Conservation (phyloP, 345 rosid species). For the Ceriops tagal region DNA sequence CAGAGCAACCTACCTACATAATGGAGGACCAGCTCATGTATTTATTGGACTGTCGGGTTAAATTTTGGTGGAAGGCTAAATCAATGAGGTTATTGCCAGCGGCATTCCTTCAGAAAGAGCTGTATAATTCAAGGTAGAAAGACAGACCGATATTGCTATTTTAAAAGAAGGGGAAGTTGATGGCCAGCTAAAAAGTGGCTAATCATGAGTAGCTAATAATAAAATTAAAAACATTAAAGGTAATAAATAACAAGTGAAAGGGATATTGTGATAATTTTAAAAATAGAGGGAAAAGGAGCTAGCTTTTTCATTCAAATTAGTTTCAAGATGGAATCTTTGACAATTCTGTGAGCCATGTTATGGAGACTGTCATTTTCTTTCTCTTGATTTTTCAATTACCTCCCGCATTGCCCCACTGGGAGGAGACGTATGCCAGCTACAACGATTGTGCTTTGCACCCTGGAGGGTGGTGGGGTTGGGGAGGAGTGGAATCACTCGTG, state of each 20-base stretch:
- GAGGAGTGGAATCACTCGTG: too few relatives aligned
- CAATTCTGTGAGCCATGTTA: too few relatives aligned
- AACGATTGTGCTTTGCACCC: not conserved
- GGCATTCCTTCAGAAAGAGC: not conserved
- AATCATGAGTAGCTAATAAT: too few relatives aligned
- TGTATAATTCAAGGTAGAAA: not conserved
- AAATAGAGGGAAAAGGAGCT: rapidly evolving
- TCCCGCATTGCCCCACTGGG: too few relatives aligned
- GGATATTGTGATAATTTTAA: too few relatives aligned
- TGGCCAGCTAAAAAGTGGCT: too few relatives aligned
- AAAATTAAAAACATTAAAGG: too few relatives aligned
- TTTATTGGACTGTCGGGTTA: not conserved
- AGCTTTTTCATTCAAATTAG: too few relatives aligned
- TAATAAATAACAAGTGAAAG: too few relatives aligned
- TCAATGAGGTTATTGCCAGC: not conserved
- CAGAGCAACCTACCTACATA: not conserved
- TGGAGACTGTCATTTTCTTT: not conserved
- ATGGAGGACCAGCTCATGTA: not conserved
- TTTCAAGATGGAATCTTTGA: too few relatives aligned
- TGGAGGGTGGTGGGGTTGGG: not conserved
- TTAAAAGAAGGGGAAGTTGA: not conserved
- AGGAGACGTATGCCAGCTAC: not conserved
- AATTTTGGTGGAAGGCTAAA: not conserved
- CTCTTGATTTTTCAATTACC: not conserved
- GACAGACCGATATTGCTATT: not conserved